Conservation (phyloP, 768 basidiomycete genomes). For the Leucocoprinus birnbaumii region DNA sequence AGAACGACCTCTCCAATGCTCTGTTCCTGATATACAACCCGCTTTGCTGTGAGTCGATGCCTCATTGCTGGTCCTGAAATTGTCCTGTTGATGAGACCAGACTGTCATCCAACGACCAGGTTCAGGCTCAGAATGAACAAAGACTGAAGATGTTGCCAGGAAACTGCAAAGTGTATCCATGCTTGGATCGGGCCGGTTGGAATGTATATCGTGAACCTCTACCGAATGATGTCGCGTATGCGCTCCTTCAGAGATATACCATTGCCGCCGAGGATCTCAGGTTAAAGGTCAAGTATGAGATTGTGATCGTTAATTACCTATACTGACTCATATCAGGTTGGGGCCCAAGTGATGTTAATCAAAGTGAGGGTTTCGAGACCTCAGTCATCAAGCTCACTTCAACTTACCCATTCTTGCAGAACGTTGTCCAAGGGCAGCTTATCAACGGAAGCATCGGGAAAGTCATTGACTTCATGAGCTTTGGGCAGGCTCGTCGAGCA, state of each 20-base stretch:
- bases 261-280: slow-evolving; percentile 37
- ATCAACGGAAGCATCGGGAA: slow-evolving; percentile 69
- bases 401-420: slow-evolving; percentile 31
- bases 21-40: slow-evolving; percentile 65
- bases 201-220: slow-evolving; percentile 35
- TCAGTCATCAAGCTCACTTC: neutral
- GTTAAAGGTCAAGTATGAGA: slow-evolving; percentile 38
- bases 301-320: too few relatives aligned
- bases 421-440: slow-evolving; percentile 55
- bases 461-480: slow-evolving; percentile 46
- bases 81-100: slow-evolving; percentile 28
- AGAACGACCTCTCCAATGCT: slow-evolving; percentile 54
- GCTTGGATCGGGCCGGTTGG: slow-evolving; percentile 44
- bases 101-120: slow-evolving; percentile 75
- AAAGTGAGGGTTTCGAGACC: slow-evolving; percentile 34
- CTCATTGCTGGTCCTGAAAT: too few relatives aligned
- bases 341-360: slow-evolving; percentile 81
- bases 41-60: slow-evolving; percentile 66
- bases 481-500: slow-evolving; percentile 40
- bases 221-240: slow-evolving; percentile 20
- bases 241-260: too few relatives aligned
- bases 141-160: slow-evolving; percentile 51
- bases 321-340: slow-evolving; percentile 38
- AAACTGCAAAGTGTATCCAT: slow-evolving; percentile 26
- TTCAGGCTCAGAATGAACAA: slow-evolving; percentile 67